A percentile compares a stretch with the other conserved stretches of the same genome.
phyloP scores from a whole-genome alignment of 352 stramenopile species.

The Peronospora farinosa region DNA sequence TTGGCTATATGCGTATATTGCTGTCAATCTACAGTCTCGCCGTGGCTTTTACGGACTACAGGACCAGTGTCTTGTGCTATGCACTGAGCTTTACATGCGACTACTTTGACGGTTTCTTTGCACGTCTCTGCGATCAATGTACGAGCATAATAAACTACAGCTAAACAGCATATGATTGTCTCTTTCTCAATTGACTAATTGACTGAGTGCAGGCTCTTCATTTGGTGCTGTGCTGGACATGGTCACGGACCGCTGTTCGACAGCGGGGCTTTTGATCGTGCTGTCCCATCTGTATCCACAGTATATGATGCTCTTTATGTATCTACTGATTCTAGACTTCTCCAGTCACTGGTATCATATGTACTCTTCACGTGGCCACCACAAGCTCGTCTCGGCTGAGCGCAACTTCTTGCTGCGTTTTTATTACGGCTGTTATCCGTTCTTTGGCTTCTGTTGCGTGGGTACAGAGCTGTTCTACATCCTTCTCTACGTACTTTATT shows the following conservation, averaged over 20 bases:
- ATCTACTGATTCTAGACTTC: constrained; percentile 94
- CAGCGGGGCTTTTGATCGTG: constrained; percentile 91
- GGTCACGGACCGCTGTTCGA: constrained; percentile 97
- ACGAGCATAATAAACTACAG: constrained; percentile 1
- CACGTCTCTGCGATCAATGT: constrained; percentile 94
- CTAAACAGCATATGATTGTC: neutral
- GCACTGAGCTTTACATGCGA: constrained; percentile 94
- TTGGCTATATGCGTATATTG: constrained; percentile 90
- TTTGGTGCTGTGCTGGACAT: constrained; percentile 97
- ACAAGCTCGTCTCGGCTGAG: constrained; percentile 90
- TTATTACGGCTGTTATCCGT: constrained; percentile 89
- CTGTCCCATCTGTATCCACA: constrained; percentile 89
- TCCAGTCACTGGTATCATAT: constrained; percentile 98
- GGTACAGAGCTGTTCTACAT: constrained; percentile 91
- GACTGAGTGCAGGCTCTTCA: constrained; percentile 53
- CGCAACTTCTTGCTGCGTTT: constrained; percentile 93
- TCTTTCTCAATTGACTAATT: neutral
- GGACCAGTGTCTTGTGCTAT: constrained; percentile 86
- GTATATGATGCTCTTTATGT: constrained; percentile 76
- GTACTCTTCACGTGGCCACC: constrained; percentile 91
- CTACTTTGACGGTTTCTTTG: constrained; percentile 97
- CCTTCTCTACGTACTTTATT: constrained; percentile 86
- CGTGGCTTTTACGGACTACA: constrained; percentile 69
- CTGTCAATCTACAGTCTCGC: constrained; percentile 84
- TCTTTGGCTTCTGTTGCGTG: constrained; percentile 92